These are phyloP conservation scores for Phytophthora constricta DNA, from an alignment of 352 stramenopile species.

Conservation along the genomic window DNA sequence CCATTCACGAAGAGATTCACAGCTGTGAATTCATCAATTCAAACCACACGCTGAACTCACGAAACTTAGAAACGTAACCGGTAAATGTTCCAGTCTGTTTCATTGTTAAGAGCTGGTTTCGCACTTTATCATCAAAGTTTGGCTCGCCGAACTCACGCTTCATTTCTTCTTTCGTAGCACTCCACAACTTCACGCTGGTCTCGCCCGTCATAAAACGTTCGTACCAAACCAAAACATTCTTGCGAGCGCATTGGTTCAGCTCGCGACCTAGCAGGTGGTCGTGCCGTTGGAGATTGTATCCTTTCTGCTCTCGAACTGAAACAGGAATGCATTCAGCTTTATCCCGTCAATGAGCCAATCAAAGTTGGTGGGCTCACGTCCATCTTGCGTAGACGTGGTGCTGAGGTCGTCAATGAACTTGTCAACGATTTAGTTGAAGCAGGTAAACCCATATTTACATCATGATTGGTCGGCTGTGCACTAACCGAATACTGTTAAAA, in stretches of 20 bases:
- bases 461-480: too few species aligned
- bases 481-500: too few species aligned
- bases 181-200: background rate
- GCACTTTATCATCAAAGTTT: background rate
- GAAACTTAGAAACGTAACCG: too few species aligned
- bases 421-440: too few species aligned
- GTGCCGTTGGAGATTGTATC: background rate
- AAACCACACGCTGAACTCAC: background rate
- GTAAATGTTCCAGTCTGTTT: background rate
- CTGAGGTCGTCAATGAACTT: too few species aligned
- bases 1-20: constrained; percentile 1
- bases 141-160: background rate
- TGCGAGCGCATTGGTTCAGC: background rate
- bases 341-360: background rate
- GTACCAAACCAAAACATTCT: background rate
- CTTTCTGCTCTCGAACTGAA: background rate
- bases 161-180: background rate
- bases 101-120: background rate
- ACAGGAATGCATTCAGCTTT: background rate
- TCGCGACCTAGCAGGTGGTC: background rate
- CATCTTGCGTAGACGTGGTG: constrained; percentile 2
- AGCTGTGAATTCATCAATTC: background rate
- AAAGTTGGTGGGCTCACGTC: background rate
- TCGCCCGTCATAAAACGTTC: background rate
- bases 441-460: too few species aligned